Percentiles rank a stretch among this genome's conserved stretches.
Conservation (phyloP, 306 rosid species). For the Gillenia trifoliata region DNA sequence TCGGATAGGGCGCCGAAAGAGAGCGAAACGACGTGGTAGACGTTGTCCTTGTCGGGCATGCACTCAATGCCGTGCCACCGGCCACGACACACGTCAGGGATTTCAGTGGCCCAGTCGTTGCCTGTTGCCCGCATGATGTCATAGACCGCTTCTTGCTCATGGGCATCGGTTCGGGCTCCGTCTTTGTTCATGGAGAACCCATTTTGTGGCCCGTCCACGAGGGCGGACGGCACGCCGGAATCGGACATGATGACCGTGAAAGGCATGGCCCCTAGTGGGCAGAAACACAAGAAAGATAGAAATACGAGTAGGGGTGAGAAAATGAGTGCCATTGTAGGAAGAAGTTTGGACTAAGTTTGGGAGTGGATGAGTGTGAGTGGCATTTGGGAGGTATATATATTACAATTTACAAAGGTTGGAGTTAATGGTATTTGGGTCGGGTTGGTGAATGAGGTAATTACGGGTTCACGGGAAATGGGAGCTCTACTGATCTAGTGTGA, state of each 20-base stretch:
- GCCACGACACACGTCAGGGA: constrained; percentile 78
- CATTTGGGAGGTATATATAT: neutral
- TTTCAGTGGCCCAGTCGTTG: constrained; percentile 73
- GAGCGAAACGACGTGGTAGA: constrained; percentile 70
- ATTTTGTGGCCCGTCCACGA: constrained; percentile 67
- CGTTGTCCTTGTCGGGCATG: constrained; percentile 67
- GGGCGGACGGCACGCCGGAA: constrained; percentile 43
- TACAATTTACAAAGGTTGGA: neutral
- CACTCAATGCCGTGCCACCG: constrained; percentile 98
- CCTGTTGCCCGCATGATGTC: constrained; percentile 88
- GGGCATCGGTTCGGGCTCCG: constrained; percentile 48
- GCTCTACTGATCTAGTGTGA: neutral
- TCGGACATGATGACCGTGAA: constrained; percentile 72
- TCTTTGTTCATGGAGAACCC: constrained; percentile 55
- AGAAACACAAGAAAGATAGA: constrained; percentile 4
- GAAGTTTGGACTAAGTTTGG: neutral
- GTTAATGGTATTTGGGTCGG: neutral
- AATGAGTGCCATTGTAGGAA: constrained; percentile 32
- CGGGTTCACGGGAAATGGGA: constrained; percentile 8
- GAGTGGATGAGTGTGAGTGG: neutral
- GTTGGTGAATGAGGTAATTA: neutral
- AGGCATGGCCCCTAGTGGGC: constrained; percentile 16
- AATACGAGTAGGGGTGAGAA: constrained; percentile 7
- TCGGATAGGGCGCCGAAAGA: constrained; percentile 82
- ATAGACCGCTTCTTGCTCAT: constrained; percentile 72